Conservation (phyloP, 2,329 filamentous ascomycete genomes). For the Grosmannia clavigera region DNA sequence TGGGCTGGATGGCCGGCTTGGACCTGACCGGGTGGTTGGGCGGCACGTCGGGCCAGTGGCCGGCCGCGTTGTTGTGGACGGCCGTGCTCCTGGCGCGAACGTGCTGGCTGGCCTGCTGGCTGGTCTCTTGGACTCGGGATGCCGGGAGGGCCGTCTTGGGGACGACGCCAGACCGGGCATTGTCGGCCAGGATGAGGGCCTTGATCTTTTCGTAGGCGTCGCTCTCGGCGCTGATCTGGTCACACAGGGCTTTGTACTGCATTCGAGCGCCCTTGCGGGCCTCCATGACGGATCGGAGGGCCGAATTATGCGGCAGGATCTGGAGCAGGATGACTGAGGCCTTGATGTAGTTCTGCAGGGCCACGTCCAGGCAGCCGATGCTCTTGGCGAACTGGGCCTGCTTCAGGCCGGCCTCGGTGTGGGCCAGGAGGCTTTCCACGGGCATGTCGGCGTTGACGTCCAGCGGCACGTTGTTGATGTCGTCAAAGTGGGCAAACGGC, state of each 20-base stretch:
- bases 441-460: slow-evolving; percentile 37
- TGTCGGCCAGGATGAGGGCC: slow-evolving; percentile 48
- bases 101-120: not conserved
- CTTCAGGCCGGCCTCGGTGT: slow-evolving; percentile 39
- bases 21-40: slow-evolving; percentile 11
- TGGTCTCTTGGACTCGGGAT: not conserved
- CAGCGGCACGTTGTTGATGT: slow-evolving; percentile 13
- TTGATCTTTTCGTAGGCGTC: slow-evolving; percentile 45
- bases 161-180: slow-evolving; percentile 46
- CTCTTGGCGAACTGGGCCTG: slow-evolving; percentile 50
- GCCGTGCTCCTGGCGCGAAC: slow-evolving; percentile 3
- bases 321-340: slow-evolving; percentile 70
- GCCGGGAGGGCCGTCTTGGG: slow-evolving; percentile 19
- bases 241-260: slow-evolving; percentile 36
- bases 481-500: slow-evolving; percentile 11
- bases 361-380: slow-evolving; percentile 57
- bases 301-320: slow-evolving; percentile 61
- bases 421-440: slow-evolving; percentile 39
- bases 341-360: slow-evolving; percentile 73
- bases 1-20: slow-evolving; percentile 47
- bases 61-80: slow-evolving; percentile 4
- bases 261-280: slow-evolving; percentile 36
- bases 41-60: not conserved
- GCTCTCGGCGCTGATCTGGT: slow-evolving; percentile 34
- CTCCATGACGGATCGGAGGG: slow-evolving; percentile 53